phyloP scores from a whole-genome alignment of 2,329 filamentous ascomycete species.

The Cercospora zeina region DNA sequence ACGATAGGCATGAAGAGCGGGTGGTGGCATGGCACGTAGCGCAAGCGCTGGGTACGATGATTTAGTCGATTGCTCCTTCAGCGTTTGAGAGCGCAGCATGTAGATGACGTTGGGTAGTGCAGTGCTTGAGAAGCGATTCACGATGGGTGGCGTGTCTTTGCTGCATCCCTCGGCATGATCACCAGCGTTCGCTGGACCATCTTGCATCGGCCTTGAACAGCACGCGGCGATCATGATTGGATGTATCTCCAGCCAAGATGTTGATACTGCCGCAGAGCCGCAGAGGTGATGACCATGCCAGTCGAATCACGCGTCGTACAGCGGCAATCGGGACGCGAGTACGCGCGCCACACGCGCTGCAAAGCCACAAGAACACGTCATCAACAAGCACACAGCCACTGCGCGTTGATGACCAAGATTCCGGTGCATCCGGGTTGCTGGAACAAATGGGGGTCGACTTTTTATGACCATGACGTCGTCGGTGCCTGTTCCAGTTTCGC shows the following conservation, averaged over 20 bases:
- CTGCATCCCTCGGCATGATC: not conserved
- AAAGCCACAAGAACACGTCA: not conserved
- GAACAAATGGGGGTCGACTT: not conserved
- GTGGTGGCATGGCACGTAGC: not conserved
- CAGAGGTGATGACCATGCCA: not conserved
- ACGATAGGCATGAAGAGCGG: conserved; percentile 35
- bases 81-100: conserved; percentile 2
- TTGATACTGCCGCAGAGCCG: not conserved
- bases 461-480: not conserved
- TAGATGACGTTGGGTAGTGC: not conserved
- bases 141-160: not conserved
- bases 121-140: not conserved
- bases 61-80: not conserved
- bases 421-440: conserved; percentile 2
- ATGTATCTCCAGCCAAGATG: not conserved
- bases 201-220: not conserved
- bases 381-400: not conserved
- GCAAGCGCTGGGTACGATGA: not conserved
- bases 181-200: not conserved
- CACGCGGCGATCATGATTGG: not conserved
- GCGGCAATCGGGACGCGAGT: not conserved
- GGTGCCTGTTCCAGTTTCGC: not conserved
- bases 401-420: not conserved
- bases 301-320: not conserved
- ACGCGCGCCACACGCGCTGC: not conserved